Conservation (phyloP, 768 basidiomycete species). For the Pulveroboletus sp. region DNA sequence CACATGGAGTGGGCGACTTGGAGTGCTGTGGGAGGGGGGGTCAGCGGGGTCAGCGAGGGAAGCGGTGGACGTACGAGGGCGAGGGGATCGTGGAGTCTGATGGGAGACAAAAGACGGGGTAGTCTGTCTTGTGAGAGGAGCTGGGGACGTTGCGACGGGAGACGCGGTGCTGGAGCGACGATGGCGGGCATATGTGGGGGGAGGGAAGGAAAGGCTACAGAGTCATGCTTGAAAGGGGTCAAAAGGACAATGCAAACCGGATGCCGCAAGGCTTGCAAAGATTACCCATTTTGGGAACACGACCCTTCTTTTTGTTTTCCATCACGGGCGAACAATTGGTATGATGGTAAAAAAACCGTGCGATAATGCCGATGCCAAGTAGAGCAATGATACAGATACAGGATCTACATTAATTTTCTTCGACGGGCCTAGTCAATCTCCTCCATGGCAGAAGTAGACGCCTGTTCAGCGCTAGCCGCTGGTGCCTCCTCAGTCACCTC, state of each 20-base stretch:
- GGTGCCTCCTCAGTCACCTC: slow-evolving; percentile 45
- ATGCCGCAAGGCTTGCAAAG: slow-evolving; percentile 21
- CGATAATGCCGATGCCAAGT: slow-evolving; percentile 25
- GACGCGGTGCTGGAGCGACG: slow-evolving; percentile 39
- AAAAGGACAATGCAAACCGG: slow-evolving; percentile 17
- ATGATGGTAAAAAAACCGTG: slow-evolving; percentile 17
- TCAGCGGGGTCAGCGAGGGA: slow-evolving; percentile 3
- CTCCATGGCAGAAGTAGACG: slow-evolving; percentile 88
- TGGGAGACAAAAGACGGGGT: slow-evolving; percentile 38
- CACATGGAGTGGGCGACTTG: slow-evolving; percentile 39
- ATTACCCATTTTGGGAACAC: slow-evolving; percentile 24
- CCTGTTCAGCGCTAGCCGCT: slow-evolving; percentile 56
- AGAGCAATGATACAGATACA: slow-evolving; percentile 28
- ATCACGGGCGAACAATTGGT: slow-evolving; percentile 23
- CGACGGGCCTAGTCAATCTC: slow-evolving; percentile 74
- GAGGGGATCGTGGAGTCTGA: slow-evolving; percentile 32
- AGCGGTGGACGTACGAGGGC: slow-evolving; percentile 17
- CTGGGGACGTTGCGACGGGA: slow-evolving; percentile 19
- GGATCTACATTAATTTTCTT: slow-evolving; percentile 2
- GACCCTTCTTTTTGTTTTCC: slow-evolving; percentile 11
- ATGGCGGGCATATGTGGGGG: slow-evolving; percentile 41
- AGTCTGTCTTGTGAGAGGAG: slow-evolving; percentile 19
- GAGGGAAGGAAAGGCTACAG: slow-evolving; percentile 31
- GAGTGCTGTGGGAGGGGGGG: slow-evolving; percentile 30
- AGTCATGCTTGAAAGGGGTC: slow-evolving; percentile 28